Evolutionary conservation across 2,329 filamentous ascomycete genomes (phyloP), one percentile per base, ranked within the genome.

Genomic region (Venturia asperata): DNA sequence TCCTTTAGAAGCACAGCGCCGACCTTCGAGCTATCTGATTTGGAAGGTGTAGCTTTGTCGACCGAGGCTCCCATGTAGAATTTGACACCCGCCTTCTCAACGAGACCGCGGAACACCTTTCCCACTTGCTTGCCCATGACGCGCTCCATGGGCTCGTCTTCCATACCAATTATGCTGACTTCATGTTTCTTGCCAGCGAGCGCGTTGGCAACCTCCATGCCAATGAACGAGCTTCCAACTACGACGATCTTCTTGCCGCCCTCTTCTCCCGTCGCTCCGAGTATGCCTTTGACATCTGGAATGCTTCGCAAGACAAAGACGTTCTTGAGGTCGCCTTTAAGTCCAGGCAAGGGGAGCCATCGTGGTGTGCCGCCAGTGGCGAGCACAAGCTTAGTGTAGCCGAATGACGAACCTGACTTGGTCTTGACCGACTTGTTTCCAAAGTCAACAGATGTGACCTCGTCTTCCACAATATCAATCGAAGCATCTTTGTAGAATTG

Each of bases 171-270:
- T 49, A 97, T 86, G 9, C 89, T 61, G 19, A 99, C 92, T 10
- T 87, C 79, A 74, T 99, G 96, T 71, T 89, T 88, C 70, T 88
- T 89, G 56, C 84, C 78, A 0, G 89, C 87, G 0, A 95, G 79
- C 64, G 80, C 88, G 68, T 92, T 94, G 67, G 90, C 93, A n/a
- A 95, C 85, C 77, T 99, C 94, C 90, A 99, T 95, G 49, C 94
- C 94, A 72, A 99, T 99, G 77, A 99, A 99, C 0, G 91, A 96
- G 66, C 89, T 93, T 49, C 94, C 94, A 64, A 99, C 82, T 17
- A 99, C 82, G 60, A 96, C 91, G 69, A 99, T 86, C 76, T 96
- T 97, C 82, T 96, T 97, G 66, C 86, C 86, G 73, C 90, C 88
- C 55, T 90, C 85, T 39, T 84, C 79, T 7, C 91, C 91, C 60